A percentile compares a stretch with the other conserved stretches of the same genome.
phyloP scores from a whole-genome alignment of 352 stramenopile species.

The Phytophthora capsici region DNA sequence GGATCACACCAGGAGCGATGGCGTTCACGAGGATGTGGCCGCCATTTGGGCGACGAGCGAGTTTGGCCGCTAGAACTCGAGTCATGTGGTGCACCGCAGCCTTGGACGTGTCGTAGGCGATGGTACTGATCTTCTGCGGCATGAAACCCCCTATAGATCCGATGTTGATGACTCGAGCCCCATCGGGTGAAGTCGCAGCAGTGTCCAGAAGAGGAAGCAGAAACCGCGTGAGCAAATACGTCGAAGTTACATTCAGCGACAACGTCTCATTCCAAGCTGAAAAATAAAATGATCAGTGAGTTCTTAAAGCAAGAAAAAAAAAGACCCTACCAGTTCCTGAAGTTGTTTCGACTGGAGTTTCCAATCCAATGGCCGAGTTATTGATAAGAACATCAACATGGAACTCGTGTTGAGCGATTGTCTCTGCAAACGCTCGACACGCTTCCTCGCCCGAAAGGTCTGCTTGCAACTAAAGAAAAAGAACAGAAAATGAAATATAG shows the following conservation, averaged over 20 bases:
- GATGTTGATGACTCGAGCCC: conserved; percentile 78
- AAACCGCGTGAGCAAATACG: conserved; percentile 93
- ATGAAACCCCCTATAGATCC: conserved; percentile 79
- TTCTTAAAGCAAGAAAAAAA: neutral
- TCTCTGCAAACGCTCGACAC: conserved; percentile 52
- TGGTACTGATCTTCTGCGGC: conserved; percentile 87
- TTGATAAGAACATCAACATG: conserved; percentile 94
- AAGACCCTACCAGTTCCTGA: conserved; percentile 40
- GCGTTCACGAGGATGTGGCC: conserved; percentile 96
- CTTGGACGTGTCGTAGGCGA: conserved; percentile 96
- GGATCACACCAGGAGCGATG: conserved; percentile 93
- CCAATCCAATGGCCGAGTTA: conserved; percentile 76
- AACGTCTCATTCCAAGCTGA: conserved; percentile 93
- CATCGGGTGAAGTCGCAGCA: conserved; percentile 49
- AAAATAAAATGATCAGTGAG: too few species aligned
- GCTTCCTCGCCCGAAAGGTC: conserved; percentile 34
- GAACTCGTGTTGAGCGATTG: conserved; percentile 77
- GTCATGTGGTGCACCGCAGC: conserved; percentile 95
- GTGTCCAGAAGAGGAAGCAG: conserved; percentile 91
- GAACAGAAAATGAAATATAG: neutral
- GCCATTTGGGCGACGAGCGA: conserved; percentile 79
- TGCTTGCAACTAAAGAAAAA: conserved; percentile 27
- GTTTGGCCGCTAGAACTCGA: conserved; percentile 90
- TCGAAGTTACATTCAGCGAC: conserved; percentile 95
- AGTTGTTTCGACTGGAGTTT: conserved; percentile 33